Conservation (phyloP, 805 yeast genomes). For the Suhomyces kilbournensis region DNA sequence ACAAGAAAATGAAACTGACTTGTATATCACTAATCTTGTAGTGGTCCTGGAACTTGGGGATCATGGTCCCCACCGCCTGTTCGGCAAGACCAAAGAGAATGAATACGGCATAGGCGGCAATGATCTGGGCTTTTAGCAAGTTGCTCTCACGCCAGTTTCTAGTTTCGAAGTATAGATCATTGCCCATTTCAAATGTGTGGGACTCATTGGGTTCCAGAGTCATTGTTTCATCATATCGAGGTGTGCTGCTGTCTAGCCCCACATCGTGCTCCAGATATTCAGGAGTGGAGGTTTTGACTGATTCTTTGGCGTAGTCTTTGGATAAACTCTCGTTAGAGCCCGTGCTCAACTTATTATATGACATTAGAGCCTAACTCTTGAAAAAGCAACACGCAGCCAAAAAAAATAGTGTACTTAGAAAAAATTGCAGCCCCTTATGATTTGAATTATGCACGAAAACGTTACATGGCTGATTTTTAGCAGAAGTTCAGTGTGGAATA, state of each 20-base stretch:
- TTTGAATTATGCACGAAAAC: not conserved
- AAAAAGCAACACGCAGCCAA: not conserved
- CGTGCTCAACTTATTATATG: not conserved
- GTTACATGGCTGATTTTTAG: not conserved
- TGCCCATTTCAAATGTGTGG: conserved; percentile 10
- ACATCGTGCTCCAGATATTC: conserved; percentile 1
- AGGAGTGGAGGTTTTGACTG: not conserved
- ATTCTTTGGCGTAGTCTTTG: not conserved
- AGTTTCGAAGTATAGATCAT: conserved; percentile 28
- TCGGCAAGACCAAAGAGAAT: conserved; percentile 55
- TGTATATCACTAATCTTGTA: conserved; percentile 49
- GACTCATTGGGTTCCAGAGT: not conserved
- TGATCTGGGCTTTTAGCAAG: conserved; percentile 43
- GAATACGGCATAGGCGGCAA: conserved; percentile 38
- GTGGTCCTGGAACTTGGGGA: conserved; percentile 48
- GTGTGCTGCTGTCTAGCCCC: not conserved
- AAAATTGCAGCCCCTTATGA: not conserved
- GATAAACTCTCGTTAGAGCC: not conserved
- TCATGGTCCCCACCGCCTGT: conserved; percentile 57
- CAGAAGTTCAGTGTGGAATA: not conserved
- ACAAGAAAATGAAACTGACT: conserved; percentile 49
- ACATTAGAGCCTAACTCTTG: not conserved
- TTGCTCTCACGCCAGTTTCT: conserved; percentile 36
- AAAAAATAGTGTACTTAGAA: not conserved
- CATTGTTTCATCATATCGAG: not conserved